Evolutionary conservation across 345 rosid species (phyloP), one percentile per base, ranked within the genome.

Genomic region (Hevea brasiliensis): DNA sequence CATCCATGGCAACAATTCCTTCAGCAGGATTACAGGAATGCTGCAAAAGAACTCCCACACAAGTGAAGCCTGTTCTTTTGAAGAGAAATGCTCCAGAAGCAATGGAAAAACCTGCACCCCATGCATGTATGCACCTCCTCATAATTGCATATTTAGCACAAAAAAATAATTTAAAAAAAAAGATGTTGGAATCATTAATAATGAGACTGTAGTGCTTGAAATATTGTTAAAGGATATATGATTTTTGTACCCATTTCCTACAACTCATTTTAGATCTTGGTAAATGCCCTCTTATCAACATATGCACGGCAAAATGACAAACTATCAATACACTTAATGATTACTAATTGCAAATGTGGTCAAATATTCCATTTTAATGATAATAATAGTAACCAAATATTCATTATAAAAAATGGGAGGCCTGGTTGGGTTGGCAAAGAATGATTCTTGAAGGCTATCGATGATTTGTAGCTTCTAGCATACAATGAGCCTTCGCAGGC

Each of bases 1-100:
- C 84, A 89, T 75, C 96, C 93, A 90, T 47, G 92, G 96, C 68
- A 90, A 77, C 62, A 85, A 58, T 23, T 82, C 89, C 85, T 85
- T 86, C 32, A 92, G 77, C 72, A 89, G 80, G 67, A 85, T 80
- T 74, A 85, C 74, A 5, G 94, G 97, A 79, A 92, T 83, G 68
- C 88, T 88, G 66, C 87, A 87, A 44, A 92, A 71, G 80, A 84
- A 90, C 66, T 87, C 87, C 90, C 89, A 87, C 68, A 88, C 82
- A 23, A 92, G 70, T 15, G 84, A 85, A 77, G 84, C 86, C 74
- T 90, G 96, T 72, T 89, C 90, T 70, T 76, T 47, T 51, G 65
- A 72, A 53, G 92, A 84, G 81, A 90, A 89, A 61, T 81, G 85
- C 79, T 84, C 73, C 77, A 81, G 68, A 60, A 92, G 75, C 83